These are phyloP conservation scores for Cyamopsis tetragonoloba DNA, from an alignment of 306 rosid genomes.

Conservation along the genomic window DNA sequence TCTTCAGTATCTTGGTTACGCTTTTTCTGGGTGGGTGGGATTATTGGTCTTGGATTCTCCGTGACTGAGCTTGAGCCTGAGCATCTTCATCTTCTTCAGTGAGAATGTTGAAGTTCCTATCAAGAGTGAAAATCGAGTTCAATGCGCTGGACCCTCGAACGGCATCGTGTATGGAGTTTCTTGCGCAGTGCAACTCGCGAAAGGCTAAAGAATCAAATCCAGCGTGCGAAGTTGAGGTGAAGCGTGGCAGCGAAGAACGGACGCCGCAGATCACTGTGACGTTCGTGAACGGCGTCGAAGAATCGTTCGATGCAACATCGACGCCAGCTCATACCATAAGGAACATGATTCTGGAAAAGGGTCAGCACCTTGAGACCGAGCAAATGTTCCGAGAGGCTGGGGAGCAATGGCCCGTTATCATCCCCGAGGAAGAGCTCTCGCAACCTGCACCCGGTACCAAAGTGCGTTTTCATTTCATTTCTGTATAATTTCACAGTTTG, in stretches of 20 bases:
- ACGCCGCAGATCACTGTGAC: constrained; percentile 86
- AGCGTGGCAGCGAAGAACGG: constrained; percentile 74
- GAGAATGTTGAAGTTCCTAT: constrained; percentile 75
- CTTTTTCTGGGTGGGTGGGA: too few relatives aligned
- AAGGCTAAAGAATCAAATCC: constrained; percentile 92
- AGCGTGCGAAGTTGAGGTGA: constrained; percentile 66
- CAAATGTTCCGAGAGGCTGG: constrained; percentile 88
- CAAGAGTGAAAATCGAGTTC: constrained; percentile 79
- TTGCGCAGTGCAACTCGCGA: constrained; percentile 89
- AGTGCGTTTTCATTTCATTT: constrained; percentile 36
- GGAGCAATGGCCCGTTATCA: constrained; percentile 76
- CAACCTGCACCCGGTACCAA: constrained; percentile 55
- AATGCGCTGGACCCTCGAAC: constrained; percentile 87
- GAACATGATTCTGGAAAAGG: constrained; percentile 74
- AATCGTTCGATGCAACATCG: constrained; percentile 71
- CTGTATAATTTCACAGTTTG: not conserved
- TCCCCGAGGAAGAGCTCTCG: constrained; percentile 61
- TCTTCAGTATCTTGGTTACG: too few relatives aligned
- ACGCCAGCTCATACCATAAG: constrained; percentile 72
- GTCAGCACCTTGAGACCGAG: constrained; percentile 66
- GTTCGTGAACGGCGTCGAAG: constrained; percentile 74
- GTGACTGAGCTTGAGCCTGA: not conserved
- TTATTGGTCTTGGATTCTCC: not conserved
- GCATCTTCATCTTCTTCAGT: too few relatives aligned
- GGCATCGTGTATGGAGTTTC: constrained; percentile 88